phyloP scores from a whole-genome alignment of 495 filamentous ascomycete species.

The Penicillium nucicola region DNA sequence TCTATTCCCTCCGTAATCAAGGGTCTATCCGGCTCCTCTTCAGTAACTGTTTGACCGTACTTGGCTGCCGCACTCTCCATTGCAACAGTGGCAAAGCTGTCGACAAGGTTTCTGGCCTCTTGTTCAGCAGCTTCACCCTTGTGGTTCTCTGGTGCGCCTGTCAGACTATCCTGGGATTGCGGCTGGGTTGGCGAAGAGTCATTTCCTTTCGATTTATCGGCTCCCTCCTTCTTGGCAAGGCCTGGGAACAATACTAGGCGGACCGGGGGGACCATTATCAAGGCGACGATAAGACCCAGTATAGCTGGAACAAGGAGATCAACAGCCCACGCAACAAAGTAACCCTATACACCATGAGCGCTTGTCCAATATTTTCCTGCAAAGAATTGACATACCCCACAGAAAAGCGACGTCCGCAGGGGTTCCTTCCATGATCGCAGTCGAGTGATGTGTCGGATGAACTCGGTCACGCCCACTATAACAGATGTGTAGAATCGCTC shows the following conservation, averaged over 20 bases:
- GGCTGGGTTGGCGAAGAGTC: slow-evolving; percentile 67
- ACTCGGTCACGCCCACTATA: slow-evolving; percentile 61
- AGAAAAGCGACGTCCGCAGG: slow-evolving; percentile 65
- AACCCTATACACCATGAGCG: slow-evolving; percentile 37
- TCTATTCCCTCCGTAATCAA: slow-evolving; percentile 60
- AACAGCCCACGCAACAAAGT: slow-evolving; percentile 71
- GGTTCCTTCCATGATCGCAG: slow-evolving; percentile 79
- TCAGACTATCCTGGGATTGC: slow-evolving; percentile 74
- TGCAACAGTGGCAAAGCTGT: slow-evolving; percentile 69
- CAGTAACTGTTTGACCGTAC: slow-evolving; percentile 51
- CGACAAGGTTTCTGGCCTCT: slow-evolving; percentile 79
- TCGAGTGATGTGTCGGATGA: slow-evolving; percentile 70
- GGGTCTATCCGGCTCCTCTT: slow-evolving; percentile 41
- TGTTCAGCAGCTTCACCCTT: slow-evolving; percentile 85
- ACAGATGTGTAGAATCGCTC: slow-evolving; percentile 85
- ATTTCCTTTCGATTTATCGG: slow-evolving; percentile 58
- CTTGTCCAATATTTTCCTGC: no score
- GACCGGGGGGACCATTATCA: slow-evolving; percentile 65
- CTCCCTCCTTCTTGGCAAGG: slow-evolving; percentile 59
- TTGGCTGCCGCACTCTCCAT: slow-evolving; percentile 75
- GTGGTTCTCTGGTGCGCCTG: slow-evolving; percentile 78
- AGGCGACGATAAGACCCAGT: slow-evolving; percentile 52
- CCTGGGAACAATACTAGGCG: slow-evolving; percentile 70
- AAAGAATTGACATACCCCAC: slow-evolving; percentile 39
- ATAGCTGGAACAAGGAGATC: slow-evolving; percentile 69